phyloP scores from a whole-genome alignment of 2,329 filamentous ascomycete genomes.

The Cryphonectria japonica region DNA sequence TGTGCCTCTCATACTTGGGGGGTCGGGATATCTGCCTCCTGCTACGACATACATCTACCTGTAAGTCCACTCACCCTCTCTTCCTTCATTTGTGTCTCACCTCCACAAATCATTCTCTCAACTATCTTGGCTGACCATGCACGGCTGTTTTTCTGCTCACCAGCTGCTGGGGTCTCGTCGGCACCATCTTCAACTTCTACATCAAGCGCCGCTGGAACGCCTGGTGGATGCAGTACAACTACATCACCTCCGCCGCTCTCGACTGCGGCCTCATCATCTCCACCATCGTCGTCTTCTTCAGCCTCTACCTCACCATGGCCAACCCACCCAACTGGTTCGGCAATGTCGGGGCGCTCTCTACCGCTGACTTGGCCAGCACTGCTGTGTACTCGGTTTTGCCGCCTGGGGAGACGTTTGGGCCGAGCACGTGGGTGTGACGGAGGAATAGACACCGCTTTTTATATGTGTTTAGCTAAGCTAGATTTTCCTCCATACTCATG shows the following conservation, averaged over 20 bases:
- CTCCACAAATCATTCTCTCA: not conserved
- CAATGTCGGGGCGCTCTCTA: conserved; percentile 53
- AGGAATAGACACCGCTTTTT: too few species aligned
- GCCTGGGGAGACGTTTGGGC: conserved; percentile 55
- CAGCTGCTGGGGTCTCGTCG: conserved; percentile 67
- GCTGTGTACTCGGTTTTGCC: conserved; percentile 49
- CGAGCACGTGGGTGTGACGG: conserved; percentile 49
- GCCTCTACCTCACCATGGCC: conserved; percentile 63
- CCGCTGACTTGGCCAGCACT: conserved; percentile 49
- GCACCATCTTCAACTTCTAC: conserved; percentile 69
- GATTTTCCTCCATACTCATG: not conserved
- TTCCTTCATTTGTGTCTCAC: not conserved
- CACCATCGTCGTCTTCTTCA: conserved; percentile 72
- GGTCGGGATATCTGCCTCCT: conserved; percentile 65
- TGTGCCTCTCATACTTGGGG: conserved; percentile 70
- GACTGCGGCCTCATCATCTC: conserved; percentile 69
- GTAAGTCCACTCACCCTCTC: conserved; percentile 15
- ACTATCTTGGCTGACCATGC: not conserved
- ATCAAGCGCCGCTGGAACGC: conserved; percentile 67
- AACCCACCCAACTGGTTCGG: conserved; percentile 65
- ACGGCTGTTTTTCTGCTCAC: not conserved
- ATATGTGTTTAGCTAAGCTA: not conserved
- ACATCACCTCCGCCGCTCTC: conserved; percentile 71
- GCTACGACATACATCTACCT: conserved; percentile 74
- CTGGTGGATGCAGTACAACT: conserved; percentile 82